A percentile compares a stretch with the other conserved stretches of the same genome.
These are phyloP conservation scores for Elsinoe ampelina DNA, from an alignment of 2,329 filamentous ascomycete species.

Conservation along the genomic window DNA sequence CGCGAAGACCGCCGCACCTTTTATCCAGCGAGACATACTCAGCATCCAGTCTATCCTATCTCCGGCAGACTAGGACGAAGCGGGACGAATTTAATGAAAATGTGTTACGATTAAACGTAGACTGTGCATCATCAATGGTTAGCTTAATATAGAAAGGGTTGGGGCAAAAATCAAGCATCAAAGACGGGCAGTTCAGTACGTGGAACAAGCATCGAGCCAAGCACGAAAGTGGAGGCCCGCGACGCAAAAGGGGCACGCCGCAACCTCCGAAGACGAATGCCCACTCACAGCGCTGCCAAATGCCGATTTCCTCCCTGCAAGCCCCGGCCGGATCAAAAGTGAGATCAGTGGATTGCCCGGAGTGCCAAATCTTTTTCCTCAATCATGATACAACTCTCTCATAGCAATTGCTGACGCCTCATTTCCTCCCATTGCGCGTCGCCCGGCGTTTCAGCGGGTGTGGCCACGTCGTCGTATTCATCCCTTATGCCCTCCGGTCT, in stretches of 20 bases:
- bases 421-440: background rate
- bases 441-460: conserved; percentile 10
- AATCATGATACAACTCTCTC: conserved; percentile 2
- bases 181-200: background rate
- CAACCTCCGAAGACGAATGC: background rate
- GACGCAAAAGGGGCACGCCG: conserved; percentile 9
- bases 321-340: background rate
- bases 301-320: background rate
- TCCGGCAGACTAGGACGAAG: conserved; percentile 10
- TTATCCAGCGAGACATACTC: conserved; percentile 15
- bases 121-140: background rate
- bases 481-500: conserved; percentile 2
- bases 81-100: background rate
- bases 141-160: conserved; percentile 6
- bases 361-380: background rate
- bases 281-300: background rate
- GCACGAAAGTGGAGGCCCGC: conserved; percentile 1
- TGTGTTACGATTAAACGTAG: background rate
- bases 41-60: conserved; percentile 27
- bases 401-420: background rate
- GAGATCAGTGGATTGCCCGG: background rate
- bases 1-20: background rate
- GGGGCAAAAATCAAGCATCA: background rate
- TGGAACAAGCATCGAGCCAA: conserved; percentile 2
- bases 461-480: conserved; percentile 2